Base-by-base conservation (phyloP, 345 rosid genomes). In the Tarenaya hassleriana region DNA sequence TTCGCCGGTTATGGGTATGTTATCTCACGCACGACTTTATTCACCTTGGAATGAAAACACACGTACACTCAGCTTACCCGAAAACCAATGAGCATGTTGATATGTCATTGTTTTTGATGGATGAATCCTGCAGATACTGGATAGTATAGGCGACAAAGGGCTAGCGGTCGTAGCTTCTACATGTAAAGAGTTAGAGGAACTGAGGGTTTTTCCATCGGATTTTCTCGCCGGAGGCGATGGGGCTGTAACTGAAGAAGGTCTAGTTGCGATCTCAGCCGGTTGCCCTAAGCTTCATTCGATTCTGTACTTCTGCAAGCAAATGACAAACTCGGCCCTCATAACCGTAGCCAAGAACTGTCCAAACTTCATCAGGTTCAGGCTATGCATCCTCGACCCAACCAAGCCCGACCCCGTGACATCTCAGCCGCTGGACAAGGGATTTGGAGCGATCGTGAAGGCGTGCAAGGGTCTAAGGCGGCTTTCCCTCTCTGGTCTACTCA, bases 181-280 rank as follows among this genome's bases (percentile, higher is more conserved):
- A 52, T 88, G 96, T 59, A 88, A 83, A 68, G 90, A 92, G 50
- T 68, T 88, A 55, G 82, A 79, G 75, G 96, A 92, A 63, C 58
- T 88, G 54, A 69, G 98, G 72, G 95, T 92, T 57, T 92, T 92
- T 39, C 98, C 96, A 3, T 88, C 95, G 9, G 90, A 91, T 63
- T 72, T 78, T 15, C 72, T 21, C n/a, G 86, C 69, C 32, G 71
- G 39, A 16, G 91, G 77, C 43, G 62, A 64, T 21, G 73, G 79
- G 34, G 75, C 83, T 32, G 95, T 92, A 49, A 85, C 96, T 0
- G 98, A 92, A 62, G 82, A 71, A 10, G 98, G 96, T 47, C 74
- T 92, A 55, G 91, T 92, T 0, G 95, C 96, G 1, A 70, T 92
- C 32, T 85, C 98, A 0, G 69, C 55, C 10, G 98, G 98, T 24